Evolutionary conservation across 2,329 filamentous ascomycete genomes (phyloP).

Genomic region (Cryoendolithus antarcticus): DNA sequence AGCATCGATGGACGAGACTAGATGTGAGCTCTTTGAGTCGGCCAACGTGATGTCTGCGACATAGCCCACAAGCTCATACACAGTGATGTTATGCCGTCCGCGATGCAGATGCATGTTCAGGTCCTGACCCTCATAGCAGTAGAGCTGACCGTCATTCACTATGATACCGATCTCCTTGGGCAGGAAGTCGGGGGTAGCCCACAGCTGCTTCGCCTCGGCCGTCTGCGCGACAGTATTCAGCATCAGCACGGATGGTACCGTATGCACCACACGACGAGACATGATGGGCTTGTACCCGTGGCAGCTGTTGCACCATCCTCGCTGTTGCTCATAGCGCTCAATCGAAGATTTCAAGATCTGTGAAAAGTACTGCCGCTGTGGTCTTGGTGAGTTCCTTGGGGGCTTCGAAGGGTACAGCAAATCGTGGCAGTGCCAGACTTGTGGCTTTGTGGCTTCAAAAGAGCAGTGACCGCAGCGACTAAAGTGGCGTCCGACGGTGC

Average conservation of each 20-base stretch:
- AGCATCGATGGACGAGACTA: slow-evolving; percentile 83
- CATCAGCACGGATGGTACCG: slow-evolving; percentile 73
- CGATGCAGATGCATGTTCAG: slow-evolving; percentile 67
- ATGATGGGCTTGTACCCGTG: slow-evolving; percentile 80
- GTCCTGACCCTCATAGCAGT: slow-evolving; percentile 89
- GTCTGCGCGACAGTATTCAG: slow-evolving; percentile 68
- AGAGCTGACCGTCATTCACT: slow-evolving; percentile 80
- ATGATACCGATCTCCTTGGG: slow-evolving; percentile 91
- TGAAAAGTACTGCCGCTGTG: slow-evolving; percentile 54
- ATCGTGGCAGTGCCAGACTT: slow-evolving; percentile 72
- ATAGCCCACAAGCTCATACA: slow-evolving; percentile 85
- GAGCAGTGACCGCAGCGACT: slow-evolving; percentile 80
- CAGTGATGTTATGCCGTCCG: slow-evolving; percentile 65
- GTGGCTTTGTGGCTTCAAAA: slow-evolving; percentile 71
- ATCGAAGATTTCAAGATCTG: slow-evolving; percentile 87
- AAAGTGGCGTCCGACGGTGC: slow-evolving; percentile 56
- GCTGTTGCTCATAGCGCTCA: slow-evolving; percentile 74
- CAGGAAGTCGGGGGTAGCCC: slow-evolving; percentile 82
- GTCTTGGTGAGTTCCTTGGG: slow-evolving; percentile 33
- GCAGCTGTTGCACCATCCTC: slow-evolving; percentile 89
- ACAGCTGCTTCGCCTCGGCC: slow-evolving; percentile 64
- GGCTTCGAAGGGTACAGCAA: slow-evolving; percentile 59
- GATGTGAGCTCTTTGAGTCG: slow-evolving; percentile 74
- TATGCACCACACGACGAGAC: slow-evolving; percentile 72
- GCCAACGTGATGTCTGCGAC: slow-evolving; percentile 82